phyloP scores from a whole-genome alignment of 352 stramenopile genomes.

The Pythium grandisporangium region DNA sequence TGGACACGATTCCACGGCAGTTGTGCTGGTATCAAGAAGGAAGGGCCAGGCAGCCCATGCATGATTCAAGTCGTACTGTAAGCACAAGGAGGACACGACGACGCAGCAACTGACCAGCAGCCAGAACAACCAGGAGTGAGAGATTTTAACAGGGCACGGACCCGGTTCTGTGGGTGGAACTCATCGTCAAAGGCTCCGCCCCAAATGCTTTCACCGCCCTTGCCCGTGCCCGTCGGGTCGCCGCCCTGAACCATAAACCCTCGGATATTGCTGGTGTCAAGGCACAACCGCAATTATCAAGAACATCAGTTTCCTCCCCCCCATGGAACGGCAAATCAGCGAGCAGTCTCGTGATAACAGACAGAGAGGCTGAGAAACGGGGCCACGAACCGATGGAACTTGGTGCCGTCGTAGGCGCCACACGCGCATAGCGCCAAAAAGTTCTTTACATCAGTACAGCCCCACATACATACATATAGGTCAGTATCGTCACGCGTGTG shows the following conservation, averaged over 20 bases:
- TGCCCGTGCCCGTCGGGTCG: slow-evolving; percentile 87
- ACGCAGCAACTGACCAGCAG: background rate
- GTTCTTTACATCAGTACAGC: too few relatives aligned
- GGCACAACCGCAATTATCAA: background rate
- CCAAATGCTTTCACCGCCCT: slow-evolving; percentile 88
- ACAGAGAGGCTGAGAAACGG: too few relatives aligned
- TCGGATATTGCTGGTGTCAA: slow-evolving; percentile 62
- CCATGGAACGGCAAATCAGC: background rate
- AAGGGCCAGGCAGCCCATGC: background rate
- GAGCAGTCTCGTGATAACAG: too few relatives aligned
- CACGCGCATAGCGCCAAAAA: slow-evolving; percentile 94
- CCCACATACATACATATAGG: too few relatives aligned
- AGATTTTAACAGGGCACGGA: too few relatives aligned
- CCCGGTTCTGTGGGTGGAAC: slow-evolving; percentile 85
- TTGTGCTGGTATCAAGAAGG: slow-evolving; percentile 52
- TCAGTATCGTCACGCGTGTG: too few relatives aligned
- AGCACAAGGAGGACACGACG: too few relatives aligned
- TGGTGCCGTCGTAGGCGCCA: slow-evolving; percentile 86
- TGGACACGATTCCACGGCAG: slow-evolving; percentile 85
- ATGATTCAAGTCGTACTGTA: too few relatives aligned
- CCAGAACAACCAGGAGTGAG: too few relatives aligned
- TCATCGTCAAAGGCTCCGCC: slow-evolving; percentile 86
- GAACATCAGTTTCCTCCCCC: background rate
- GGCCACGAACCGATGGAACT: slow-evolving; percentile 74
- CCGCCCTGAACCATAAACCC: slow-evolving; percentile 87